Evolutionary conservation across 2,329 filamentous ascomycete genomes (phyloP), one percentile per base, ranked within the genome.

Genomic region (Emmonsiellopsis sp.): DNA sequence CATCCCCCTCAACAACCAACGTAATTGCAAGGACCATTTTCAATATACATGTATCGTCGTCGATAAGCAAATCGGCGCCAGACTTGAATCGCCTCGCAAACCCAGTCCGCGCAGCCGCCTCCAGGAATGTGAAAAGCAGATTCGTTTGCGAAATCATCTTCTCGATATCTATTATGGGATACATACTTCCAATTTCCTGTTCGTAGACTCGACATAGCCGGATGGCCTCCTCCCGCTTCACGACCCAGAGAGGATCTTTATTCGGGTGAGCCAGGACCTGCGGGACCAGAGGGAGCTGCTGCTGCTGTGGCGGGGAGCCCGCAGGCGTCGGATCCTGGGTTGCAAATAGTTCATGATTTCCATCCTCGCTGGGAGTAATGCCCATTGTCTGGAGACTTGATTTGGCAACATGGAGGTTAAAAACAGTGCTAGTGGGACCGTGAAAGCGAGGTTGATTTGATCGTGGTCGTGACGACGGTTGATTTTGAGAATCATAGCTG

Each of bases 141-240:
- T 80, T 83, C 6, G 85, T 84, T 66, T 95, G 87, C 5, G 76
- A 74, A 38, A 87, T 83, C 40, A 94, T 74, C 42, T 78, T 78
- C 42, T 86, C 81, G 37, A 95, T 86, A 60, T 88, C 81, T 46
- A 95, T 69, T 3, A 95, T 81, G 0, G 92, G 92, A 67, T 95
- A 95, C 89, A 95, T 94, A 62, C 92, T 81, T 43, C 89, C 89
- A 62, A 94, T 85, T 66, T 96, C 91, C 62, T 96, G 90, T 60
- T 95, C 87, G 64, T 93, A 92, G 0, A 94, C 75, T 11, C 81
- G 78, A 59, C 88, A 89, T 11, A 96, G 72, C 1, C 89, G 82
- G 16, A 92, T 69, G 62, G 93, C 88, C 64, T 96, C 90, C 37
- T 90, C 83, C 62, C 85, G 84, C 52, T 81, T 80, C 48, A 94